These are phyloP conservation scores for Cutaneotrichosporon dermatis DNA, from an alignment of 1,284 basidiomycete species.

Conservation along the genomic window DNA sequence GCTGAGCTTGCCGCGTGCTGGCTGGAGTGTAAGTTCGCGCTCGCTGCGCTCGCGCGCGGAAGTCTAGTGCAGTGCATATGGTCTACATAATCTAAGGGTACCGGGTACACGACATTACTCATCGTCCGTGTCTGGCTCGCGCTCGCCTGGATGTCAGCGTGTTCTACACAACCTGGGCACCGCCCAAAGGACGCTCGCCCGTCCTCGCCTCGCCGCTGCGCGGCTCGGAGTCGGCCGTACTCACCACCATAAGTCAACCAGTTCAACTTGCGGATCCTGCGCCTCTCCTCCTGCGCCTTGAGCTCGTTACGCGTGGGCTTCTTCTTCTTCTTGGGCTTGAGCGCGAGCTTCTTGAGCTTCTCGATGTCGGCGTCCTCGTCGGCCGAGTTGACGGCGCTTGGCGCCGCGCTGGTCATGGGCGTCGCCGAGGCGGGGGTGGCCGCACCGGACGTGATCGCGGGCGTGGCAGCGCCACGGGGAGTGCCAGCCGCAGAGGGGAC, in stretches of 20 bases:
- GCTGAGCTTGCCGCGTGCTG: no score
- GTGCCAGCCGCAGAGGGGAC: constrained; percentile 43
- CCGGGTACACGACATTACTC: neutral
- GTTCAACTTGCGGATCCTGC: constrained; percentile 69
- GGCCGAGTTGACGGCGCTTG: constrained; percentile 30
- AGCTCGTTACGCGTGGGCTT: constrained; percentile 79
- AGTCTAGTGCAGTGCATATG: no score
- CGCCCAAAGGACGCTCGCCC: no score
- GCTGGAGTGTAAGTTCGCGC: no score
- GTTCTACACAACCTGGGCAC: no score
- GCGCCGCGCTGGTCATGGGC: constrained; percentile 36
- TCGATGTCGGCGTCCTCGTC: constrained; percentile 48
- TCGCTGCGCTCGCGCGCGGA: no score
- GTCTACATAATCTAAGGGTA: neutral
- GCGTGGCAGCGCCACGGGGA: constrained; percentile 42
- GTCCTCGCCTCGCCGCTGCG: no score
- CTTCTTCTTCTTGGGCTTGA: constrained; percentile 73
- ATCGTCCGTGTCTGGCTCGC: neutral
- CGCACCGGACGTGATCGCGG: constrained; percentile 30
- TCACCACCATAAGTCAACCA: constrained; percentile 77
- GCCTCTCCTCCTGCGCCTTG: constrained; percentile 79
- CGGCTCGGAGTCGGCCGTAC: constrained; percentile 29
- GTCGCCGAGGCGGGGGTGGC: constrained; percentile 37
- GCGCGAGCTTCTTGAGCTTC: constrained; percentile 37
- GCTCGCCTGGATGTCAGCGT: constrained; percentile 2